Conservation (phyloP, 2,329 filamentous ascomycete species). For the Fusarium zealandicum region DNA sequence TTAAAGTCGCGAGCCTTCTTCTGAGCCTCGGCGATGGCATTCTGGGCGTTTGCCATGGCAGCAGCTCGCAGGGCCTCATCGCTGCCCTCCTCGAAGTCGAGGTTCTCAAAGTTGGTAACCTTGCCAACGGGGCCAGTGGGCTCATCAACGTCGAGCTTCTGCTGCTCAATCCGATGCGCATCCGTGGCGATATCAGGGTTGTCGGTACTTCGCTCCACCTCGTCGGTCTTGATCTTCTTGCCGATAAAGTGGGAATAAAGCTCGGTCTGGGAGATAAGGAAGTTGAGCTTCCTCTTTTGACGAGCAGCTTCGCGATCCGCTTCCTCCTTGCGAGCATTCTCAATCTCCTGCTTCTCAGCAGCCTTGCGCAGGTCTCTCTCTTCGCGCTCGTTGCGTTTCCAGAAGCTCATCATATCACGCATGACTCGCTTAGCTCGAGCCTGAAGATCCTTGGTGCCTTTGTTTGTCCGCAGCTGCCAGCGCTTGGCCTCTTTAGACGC, state of each 20-base stretch:
- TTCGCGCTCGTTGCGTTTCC: conserved; percentile 98
- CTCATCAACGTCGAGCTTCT: conserved; percentile 59
- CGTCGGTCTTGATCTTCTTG: conserved; percentile 98
- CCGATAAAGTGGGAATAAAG: conserved; percentile 99
- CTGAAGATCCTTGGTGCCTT: conserved; percentile 97
- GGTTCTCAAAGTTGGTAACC: conserved; percentile 91
- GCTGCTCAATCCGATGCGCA: conserved; percentile 50
- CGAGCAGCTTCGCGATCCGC: conserved; percentile 96
- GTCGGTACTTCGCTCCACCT: conserved; percentile 89
- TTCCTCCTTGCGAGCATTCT: conserved; percentile 95
- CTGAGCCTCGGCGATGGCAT: conserved; percentile 92
- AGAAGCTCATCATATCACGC: conserved; percentile 99
- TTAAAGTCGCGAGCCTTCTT: conserved; percentile 94
- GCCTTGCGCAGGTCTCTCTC: conserved; percentile 93
- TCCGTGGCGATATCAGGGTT: conserved; percentile 73
- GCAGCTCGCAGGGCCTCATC: conserved; percentile 81
- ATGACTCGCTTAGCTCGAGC: conserved; percentile 96
- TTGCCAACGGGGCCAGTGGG: conserved; percentile 66
- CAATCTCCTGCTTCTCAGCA: conserved; percentile 93
- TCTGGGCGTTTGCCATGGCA: conserved; percentile 94
- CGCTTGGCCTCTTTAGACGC: conserved; percentile 96
- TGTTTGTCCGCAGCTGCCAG: conserved; percentile 98
- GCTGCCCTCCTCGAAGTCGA: conserved; percentile 95
- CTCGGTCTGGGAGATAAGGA: conserved; percentile 98
- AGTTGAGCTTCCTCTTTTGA: conserved; percentile 98